A percentile compares a stretch with the other conserved stretches of the same genome.
phyloP scores from a whole-genome alignment of 148 eudicot genomes.

The Camellia japonica region DNA sequence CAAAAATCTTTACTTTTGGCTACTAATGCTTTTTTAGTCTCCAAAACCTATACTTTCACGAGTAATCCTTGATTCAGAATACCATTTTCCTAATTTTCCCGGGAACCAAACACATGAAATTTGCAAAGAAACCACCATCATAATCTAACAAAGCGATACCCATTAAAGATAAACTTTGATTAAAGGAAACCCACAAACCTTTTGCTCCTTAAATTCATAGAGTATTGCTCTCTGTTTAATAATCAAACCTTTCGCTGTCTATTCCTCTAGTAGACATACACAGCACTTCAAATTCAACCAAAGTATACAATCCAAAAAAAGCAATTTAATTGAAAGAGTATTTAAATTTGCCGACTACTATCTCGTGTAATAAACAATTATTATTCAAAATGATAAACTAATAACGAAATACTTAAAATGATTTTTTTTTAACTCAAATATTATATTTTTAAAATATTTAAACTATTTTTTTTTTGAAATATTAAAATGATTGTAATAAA shows the following conservation, averaged over 20 bases:
- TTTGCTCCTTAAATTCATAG: not conserved
- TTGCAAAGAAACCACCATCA: not conserved
- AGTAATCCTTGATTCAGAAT: not conserved
- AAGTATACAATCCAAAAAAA: not conserved
- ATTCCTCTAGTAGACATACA: not conserved
- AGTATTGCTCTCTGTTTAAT: not conserved
- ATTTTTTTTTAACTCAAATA: no score
- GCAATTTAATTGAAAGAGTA: not conserved
- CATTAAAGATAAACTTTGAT: not conserved
- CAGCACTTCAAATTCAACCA: not conserved
- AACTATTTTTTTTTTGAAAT: no score
- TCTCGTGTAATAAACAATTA: no score
- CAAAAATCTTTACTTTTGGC: no score
- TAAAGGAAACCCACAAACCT: conserved; percentile 6
- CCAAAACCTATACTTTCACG: not conserved
- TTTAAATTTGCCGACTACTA: no score
- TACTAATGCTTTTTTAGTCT: no score
- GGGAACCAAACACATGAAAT: not conserved
- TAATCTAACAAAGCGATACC: not conserved
- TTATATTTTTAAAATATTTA: no score
- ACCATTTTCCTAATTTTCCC: not conserved
- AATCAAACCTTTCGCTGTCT: not conserved
- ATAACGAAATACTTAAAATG: no score
- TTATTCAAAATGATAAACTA: no score
- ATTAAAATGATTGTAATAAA: no score